These are phyloP conservation scores for Platanus orientalis DNA, from an alignment of 164 flowering plant genomes.

Conservation along the genomic window DNA sequence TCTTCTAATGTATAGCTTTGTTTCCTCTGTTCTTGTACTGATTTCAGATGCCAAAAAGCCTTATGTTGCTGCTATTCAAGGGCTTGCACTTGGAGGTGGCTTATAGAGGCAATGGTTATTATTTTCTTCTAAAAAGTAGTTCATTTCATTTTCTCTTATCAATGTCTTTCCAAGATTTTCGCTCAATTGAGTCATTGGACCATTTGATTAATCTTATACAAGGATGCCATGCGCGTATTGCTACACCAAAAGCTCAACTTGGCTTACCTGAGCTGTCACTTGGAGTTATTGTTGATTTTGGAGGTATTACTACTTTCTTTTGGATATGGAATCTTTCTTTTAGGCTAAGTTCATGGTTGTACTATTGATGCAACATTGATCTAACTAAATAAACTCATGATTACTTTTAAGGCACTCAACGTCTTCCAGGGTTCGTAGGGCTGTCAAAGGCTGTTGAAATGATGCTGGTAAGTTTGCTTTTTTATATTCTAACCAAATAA, in stretches of 20 bases:
- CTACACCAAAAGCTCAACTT: slow-evolving; percentile 70
- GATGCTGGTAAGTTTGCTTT: slow-evolving; percentile 65
- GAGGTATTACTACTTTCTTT: slow-evolving; percentile 49
- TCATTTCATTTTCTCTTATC: background rate
- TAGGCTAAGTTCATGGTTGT: background rate
- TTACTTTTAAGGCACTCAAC: slow-evolving; percentile 76
- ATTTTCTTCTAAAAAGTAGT: slow-evolving; percentile 11
- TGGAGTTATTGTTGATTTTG: slow-evolving; percentile 90
- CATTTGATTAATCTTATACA: slow-evolving; percentile 18
- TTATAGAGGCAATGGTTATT: slow-evolving; percentile 85
- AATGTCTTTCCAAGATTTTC: background rate
- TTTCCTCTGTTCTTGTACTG: slow-evolving; percentile 3
- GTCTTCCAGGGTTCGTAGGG: slow-evolving; percentile 95
- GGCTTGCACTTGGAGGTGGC: slow-evolving; percentile 98
- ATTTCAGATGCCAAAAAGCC: slow-evolving; percentile 77
- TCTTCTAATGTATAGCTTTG: slow-evolving; percentile 9
- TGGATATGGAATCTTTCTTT: background rate
- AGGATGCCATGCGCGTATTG: slow-evolving; percentile 95
- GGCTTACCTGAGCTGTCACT: slow-evolving; percentile 92
- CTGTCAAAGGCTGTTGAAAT: slow-evolving; percentile 79
- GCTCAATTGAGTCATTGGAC: background rate
- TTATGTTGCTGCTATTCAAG: slow-evolving; percentile 84
- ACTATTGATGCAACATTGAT: background rate
- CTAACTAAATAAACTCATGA: slow-evolving; percentile 8
- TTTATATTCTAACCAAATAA: background rate